Base-by-base conservation (phyloP, 2,329 filamentous ascomycete genomes). In the Diaporthe citri region DNA sequence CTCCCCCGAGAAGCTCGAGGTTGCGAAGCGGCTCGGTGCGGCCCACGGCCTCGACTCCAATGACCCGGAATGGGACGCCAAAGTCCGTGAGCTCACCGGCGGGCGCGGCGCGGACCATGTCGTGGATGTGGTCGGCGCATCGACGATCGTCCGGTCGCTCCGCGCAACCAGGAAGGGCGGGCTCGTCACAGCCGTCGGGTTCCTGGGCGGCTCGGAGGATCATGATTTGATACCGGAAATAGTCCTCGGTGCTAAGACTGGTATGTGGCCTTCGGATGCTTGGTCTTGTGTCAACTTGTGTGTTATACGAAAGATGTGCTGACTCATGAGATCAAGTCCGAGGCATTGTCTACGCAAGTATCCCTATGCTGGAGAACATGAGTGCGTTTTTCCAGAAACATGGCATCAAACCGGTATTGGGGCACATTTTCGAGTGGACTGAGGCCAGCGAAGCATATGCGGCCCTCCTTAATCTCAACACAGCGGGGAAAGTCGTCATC, bases 391-490 rank as follows among this genome's bases (percentile, higher is more conserved):
- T 55, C 13, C 64, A 69, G 34, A 41, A 41, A 22, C 48, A 69
- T n/a, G 48, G 9, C 22, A 52, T 69, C n/a, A 69, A 41, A 15
- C 64, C 64, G 4, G 48, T 41, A 7, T 12, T 69, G n/a, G 46
- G 64, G 4, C 48, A 55, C n/a, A 22, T 69, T 28, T 69, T 55
- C 20, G 64, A 69, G n/a, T 55, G 64, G 48, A 22, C 12, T 13
- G 31, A 69, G 64, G 64, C 64, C 3, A 39, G 15, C n/a, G 64
- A 69, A 22, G 64, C 64, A 39, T 69, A 69, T 28, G 13, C 10
- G n/a, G 64, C 64, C 12, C 48, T 69, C 2, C 34, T 69, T n/a
- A 69, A 55, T 41, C 64, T 55, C 64, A 69, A 55, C n/a, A 52
- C 48, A 1, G 34, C 48, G 2, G 64, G 64, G 13, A 69, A 69